Conservation (phyloP, 2,329 filamentous ascomycete species). For the Trichoderma aggressivum region DNA sequence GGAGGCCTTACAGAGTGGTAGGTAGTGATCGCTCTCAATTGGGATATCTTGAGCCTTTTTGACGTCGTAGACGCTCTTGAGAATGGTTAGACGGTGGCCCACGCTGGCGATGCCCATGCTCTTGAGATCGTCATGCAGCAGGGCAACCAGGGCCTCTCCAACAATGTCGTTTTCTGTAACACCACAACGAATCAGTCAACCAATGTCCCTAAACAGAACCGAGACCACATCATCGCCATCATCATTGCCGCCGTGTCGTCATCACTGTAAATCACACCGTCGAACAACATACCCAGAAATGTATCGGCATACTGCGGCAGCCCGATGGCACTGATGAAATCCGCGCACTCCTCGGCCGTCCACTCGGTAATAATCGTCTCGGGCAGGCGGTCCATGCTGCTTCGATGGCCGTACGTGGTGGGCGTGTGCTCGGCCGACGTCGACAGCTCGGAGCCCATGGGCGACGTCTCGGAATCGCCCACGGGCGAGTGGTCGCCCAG, state of each 20-base stretch:
- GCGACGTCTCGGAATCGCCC: conserved; percentile 65
- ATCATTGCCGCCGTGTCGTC: conserved; percentile 32
- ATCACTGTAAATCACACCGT: conserved; percentile 45
- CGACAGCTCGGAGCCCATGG: conserved; percentile 68
- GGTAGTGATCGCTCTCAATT: conserved; percentile 88
- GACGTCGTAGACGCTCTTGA: conserved; percentile 94
- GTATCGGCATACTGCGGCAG: conserved; percentile 77
- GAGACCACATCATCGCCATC: neutral
- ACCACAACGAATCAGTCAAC: conserved; percentile 21
- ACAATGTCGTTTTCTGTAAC: conserved; percentile 83
- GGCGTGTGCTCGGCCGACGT: conserved; percentile 72
- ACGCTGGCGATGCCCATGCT: conserved; percentile 92
- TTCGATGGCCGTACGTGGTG: conserved; percentile 69
- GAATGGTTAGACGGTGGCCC: conserved; percentile 87
- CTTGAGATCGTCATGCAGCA: conserved; percentile 90
- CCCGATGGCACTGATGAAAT: conserved; percentile 78
- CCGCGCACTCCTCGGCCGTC: conserved; percentile 83
- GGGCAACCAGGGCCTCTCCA: conserved; percentile 81
- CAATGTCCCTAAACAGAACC: neutral
- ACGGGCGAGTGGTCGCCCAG: conserved; percentile 65
- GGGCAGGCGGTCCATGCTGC: conserved; percentile 62
- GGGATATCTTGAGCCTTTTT: conserved; percentile 92
- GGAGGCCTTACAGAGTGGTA: conserved; percentile 71
- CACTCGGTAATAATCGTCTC: conserved; percentile 76
- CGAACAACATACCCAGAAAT: conserved; percentile 68